Evolutionary conservation across 1,139 yeast genomes (phyloP).

Genomic region (Kluyveromyces sp.): DNA sequence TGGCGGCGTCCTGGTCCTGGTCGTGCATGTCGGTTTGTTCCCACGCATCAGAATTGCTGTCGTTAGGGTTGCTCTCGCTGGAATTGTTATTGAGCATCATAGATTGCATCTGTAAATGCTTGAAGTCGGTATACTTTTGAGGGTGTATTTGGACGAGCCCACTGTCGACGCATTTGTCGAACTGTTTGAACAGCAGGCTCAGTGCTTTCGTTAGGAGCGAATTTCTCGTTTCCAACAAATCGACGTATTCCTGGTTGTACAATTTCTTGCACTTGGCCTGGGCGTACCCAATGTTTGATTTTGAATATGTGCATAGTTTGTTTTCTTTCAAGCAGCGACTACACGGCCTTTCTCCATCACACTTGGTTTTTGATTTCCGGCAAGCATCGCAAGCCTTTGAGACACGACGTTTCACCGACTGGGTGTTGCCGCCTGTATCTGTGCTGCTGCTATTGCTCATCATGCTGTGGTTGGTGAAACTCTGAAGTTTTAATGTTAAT

Average conservation of each 20-base stretch:
- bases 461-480: too few species aligned
- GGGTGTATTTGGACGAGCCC: constrained; percentile 4
- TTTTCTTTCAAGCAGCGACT: constrained; percentile 11
- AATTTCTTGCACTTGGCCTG: constrained; percentile 8
- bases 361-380: constrained; percentile 12
- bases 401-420: constrained; percentile 7
- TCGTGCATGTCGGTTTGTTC: neutral
- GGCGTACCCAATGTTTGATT: constrained; percentile 7
- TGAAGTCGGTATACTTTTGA: neutral
- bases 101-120: constrained; percentile 1
- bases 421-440: neutral
- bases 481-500: too few species aligned
- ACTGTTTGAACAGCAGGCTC: constrained; percentile 5
- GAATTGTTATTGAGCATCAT: constrained; percentile 1
- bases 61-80: neutral
- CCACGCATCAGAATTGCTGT: neutral
- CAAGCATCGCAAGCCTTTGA: constrained; percentile 12
- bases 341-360: constrained; percentile 12
- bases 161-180: constrained; percentile 8
- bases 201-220: constrained; percentile 10
- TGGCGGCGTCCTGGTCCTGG: neutral
- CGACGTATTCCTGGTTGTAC: constrained; percentile 11
- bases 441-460: too few species aligned
- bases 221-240: constrained; percentile 10
- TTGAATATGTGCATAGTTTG: constrained; percentile 11